phyloP scores from a whole-genome alignment of 805 yeast genomes.

The Zygosaccharomyces siamensis region DNA sequence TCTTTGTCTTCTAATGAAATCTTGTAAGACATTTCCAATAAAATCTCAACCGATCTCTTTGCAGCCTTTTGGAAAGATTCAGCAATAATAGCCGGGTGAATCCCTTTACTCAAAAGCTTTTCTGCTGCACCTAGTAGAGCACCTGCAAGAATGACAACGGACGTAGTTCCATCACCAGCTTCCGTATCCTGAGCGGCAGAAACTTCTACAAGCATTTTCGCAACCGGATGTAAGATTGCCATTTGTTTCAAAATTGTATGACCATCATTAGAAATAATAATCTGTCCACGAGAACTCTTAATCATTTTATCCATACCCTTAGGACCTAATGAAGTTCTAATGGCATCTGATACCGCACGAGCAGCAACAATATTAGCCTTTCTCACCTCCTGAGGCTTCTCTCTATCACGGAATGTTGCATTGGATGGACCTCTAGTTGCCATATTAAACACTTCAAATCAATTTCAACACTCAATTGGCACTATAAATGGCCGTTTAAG shows the following conservation, averaged over 20 bases:
- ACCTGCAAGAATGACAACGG: constrained; percentile 94
- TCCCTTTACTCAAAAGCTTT: constrained; percentile 77
- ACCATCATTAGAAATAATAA: constrained; percentile 95
- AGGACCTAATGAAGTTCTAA: constrained; percentile 93
- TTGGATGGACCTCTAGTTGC: constrained; percentile 50
- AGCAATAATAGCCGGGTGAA: constrained; percentile 92
- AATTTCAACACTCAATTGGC: neutral
- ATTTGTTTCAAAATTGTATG: constrained; percentile 94
- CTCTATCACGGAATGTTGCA: constrained; percentile 87
- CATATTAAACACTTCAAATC: constrained; percentile 12
- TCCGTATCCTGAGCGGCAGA: constrained; percentile 97
- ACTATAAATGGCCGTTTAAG: neutral
- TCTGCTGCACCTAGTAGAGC: constrained; percentile 94
- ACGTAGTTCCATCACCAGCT: constrained; percentile 99
- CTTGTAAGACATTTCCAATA: constrained; percentile 78
- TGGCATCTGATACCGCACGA: constrained; percentile 91
- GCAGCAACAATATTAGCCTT: constrained; percentile 87
- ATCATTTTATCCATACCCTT: constrained; percentile 99
- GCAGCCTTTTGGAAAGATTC: constrained; percentile 93
- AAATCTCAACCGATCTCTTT: constrained; percentile 69
- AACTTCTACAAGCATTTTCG: constrained; percentile 95
- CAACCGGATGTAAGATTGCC: constrained; percentile 99
- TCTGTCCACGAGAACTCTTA: constrained; percentile 86
- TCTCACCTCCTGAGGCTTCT: constrained; percentile 93
- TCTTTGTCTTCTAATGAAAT: constrained; percentile 78